Conservation (phyloP, 192 early-diverging fungal species). For the Phlyctochytrium planicorne region DNA sequence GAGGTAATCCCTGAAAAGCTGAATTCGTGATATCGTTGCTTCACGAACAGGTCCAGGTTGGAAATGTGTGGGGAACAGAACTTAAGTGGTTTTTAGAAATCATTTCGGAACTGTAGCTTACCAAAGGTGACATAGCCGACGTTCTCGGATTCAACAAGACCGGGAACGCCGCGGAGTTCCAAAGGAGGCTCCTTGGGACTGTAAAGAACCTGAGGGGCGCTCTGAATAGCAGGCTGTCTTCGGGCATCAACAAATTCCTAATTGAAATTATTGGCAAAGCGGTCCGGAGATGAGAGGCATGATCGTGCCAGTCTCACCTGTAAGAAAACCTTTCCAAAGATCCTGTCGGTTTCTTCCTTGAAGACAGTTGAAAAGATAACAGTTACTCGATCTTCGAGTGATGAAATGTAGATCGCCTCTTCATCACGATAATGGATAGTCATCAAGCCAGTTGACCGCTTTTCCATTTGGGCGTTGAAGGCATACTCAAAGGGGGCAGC, state of each 20-base stretch:
- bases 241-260: slow-evolving; percentile 99
- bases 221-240: slow-evolving; percentile 81
- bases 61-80: slow-evolving; percentile 94
- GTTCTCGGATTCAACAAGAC: slow-evolving; percentile 74
- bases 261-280: background rate
- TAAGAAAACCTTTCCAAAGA: slow-evolving; percentile 95
- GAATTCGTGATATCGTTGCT: slow-evolving; percentile 92
- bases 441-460: slow-evolving; percentile 80
- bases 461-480: slow-evolving; percentile 76
- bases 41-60: slow-evolving; percentile 67
- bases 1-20: slow-evolving; percentile 96
- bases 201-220: slow-evolving; percentile 97
- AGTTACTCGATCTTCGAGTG: slow-evolving; percentile 90
- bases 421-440: slow-evolving; percentile 90
- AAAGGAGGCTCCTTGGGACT: slow-evolving; percentile 88
- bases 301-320: slow-evolving; percentile 62
- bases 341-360: slow-evolving; percentile 95
- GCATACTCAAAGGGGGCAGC: slow-evolving; percentile 92
- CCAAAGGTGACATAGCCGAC: slow-evolving; percentile 96
- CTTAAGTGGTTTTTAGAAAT: slow-evolving; percentile 43
- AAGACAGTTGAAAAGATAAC: slow-evolving; percentile 96
- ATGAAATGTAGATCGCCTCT: slow-evolving; percentile 91
- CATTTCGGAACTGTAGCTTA: slow-evolving; percentile 27
- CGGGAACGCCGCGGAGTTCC: slow-evolving; percentile 80
- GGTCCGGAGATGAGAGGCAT: background rate